phyloP scores from a whole-genome alignment of 768 basidiomycete genomes.

The Hericium coralloides region DNA sequence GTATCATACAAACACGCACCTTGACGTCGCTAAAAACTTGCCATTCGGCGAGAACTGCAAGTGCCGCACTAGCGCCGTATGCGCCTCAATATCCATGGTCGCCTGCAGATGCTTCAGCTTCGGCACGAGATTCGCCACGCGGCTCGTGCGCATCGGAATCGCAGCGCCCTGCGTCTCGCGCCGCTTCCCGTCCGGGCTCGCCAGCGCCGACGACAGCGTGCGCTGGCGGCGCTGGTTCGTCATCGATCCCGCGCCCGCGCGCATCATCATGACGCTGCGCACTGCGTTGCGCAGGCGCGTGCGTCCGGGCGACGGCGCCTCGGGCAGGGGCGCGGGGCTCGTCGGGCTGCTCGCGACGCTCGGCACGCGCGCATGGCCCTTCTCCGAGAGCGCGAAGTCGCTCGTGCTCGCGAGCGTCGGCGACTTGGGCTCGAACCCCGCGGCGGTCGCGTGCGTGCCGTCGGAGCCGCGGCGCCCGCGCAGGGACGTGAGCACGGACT shows the following conservation, averaged over 20 bases:
- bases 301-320: slow-evolving; percentile 15
- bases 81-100: slow-evolving; percentile 54
- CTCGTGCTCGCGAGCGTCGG: slow-evolving; percentile 8
- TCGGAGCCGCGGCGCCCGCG: slow-evolving; percentile 11
- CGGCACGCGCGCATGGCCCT: neutral
- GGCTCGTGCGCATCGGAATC: slow-evolving; percentile 35
- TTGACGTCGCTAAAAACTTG: slow-evolving; percentile 63
- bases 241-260: slow-evolving; percentile 22
- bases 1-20: slow-evolving; percentile 26
- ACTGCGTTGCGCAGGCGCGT: slow-evolving; percentile 34
- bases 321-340: slow-evolving; percentile 1
- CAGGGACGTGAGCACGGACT: neutral
- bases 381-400: slow-evolving; percentile 13
- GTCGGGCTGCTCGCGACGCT: slow-evolving; percentile 9
- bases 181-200: slow-evolving; percentile 3
- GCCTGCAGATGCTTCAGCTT: slow-evolving; percentile 44
- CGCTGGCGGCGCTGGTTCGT: slow-evolving; percentile 17
- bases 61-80: slow-evolving; percentile 60
- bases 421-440: slow-evolving; percentile 16
- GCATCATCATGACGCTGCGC: slow-evolving; percentile 36
- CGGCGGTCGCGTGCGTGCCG: slow-evolving; percentile 9
- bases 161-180: slow-evolving; percentile 15
- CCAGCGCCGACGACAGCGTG: slow-evolving; percentile 20
- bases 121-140: slow-evolving; percentile 47
- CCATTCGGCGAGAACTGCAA: slow-evolving; percentile 74